Base-by-base conservation (phyloP, 2,329 filamentous ascomycete genomes). In the Arachnopeziza araneosa region DNA sequence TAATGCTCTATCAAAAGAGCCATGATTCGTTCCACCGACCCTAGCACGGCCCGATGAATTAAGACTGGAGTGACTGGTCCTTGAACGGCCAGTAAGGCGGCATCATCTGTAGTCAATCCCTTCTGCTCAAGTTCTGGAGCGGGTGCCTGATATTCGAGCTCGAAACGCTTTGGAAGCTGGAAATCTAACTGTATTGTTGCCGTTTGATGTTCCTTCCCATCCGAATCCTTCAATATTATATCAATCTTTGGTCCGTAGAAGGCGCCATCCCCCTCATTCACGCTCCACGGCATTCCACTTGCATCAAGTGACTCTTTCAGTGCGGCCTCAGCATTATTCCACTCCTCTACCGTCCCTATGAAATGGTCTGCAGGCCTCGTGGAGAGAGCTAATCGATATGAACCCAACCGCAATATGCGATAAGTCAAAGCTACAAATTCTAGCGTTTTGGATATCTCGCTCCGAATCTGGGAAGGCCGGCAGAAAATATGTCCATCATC, bases 231-330 rank as follows among this genome's bases (percentile, higher is more conserved):
- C 52, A 96, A 75, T 49, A 96, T 85, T 52, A 96, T 89, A 70
- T 96, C 91, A 65, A 96, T 96, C 76, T 96, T 96, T 32, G 92
- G 91, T 0, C 92, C 91, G 69, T 96, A 96, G 70, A 96, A 96
- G 3, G 91, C 91, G 17, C 92, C 91, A 62, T 96, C 91, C 12
- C 90, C 91, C 68, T 88, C 82, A 64, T 92, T 93, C 60, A 93
- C 67, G 1, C 81, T 82, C 89, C 90, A 96, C 44, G 82, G 76
- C 67, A 85, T 83, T 10, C 86, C 87, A 17, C 81, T 86, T 24
- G 76, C 80, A 62, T 87, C 78, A 48, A 92, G 75, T 0, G 87
- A 86, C 57, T 80, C 75, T 58, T 79, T 83, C 58, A 92, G 75
- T 54, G 90, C 86, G n/a, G 72, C 71, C 70, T 91, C 88, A 1